Evolutionary conservation across 257 asterid genomes (phyloP), one percentile per base, ranked within the genome.

Genomic region (Petrea volubilis): DNA sequence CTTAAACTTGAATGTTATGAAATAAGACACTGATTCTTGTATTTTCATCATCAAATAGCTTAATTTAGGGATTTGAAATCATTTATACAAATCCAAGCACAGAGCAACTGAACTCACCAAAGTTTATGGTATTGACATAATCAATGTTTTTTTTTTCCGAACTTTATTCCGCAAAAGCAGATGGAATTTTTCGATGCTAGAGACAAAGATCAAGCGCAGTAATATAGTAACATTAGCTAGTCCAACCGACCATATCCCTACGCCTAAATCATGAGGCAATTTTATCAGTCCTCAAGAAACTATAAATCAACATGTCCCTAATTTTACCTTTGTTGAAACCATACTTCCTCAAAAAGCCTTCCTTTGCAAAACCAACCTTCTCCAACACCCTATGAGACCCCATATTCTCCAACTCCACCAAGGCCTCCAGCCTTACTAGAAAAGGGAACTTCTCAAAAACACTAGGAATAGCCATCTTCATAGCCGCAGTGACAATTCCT

Each of bases 311-410:
- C 92, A 91, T 85, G 24, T 88, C 84, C 47, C 88, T 80, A 6
- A 87, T 83, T 75, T 68, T 77, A 50, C 92, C 95, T 87, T 87
- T 85, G 29, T 91, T 87, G 53, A 80, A 87, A 1, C 85, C 87
- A 79, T 82, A 88, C 76, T 82, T 86, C 79, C 96, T 86, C 34
- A 83, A 52, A 40, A 82, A 65, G 0, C 94, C 94, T 78, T 90
- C 96, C 64, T 67, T 85, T 10, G 55, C 77, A 83, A 86, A 91
- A 7, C 91, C 95, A 60, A 74, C 90, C 50, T 88, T 88, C 34
- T 85, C 95, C 15, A 91, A 62, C 61, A 85, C 91, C 79, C 75
- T 83, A 50, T 79, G 90, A 24, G 95, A 91, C 70, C 89, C 92
- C 34, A 47, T 40, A 63, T 91, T 88, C 74, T 84, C 87, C 72